Percentiles rank a stretch among this genome's conserved stretches.
These are phyloP conservation scores for Tetrapisispora nanseiensis DNA, from an alignment of 805 yeast genomes.

Conservation along the genomic window DNA sequence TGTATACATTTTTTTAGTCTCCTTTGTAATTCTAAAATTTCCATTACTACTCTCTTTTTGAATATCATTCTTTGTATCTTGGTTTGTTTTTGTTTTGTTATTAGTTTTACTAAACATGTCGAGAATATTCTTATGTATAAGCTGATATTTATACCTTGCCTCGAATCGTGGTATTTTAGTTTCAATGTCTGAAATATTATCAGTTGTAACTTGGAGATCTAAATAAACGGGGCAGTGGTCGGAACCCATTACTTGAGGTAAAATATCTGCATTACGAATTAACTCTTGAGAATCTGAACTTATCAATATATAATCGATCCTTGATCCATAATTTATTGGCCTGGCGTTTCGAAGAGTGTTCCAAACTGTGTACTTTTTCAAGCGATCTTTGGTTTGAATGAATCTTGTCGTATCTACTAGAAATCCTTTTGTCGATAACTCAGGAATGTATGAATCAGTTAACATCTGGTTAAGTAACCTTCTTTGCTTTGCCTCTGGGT, in stretches of 20 bases:
- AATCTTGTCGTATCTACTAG: slow-evolving; percentile 52
- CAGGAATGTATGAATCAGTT: slow-evolving; percentile 26
- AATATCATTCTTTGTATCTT: neutral
- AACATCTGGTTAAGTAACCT: slow-evolving; percentile 39
- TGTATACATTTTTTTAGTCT: slow-evolving; percentile 14
- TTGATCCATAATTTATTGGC: slow-evolving; percentile 76
- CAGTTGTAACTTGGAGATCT: slow-evolving; percentile 37
- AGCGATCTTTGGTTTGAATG: slow-evolving; percentile 41
- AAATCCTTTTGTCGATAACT: slow-evolving; percentile 32
- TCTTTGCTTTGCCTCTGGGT: slow-evolving; percentile 34
- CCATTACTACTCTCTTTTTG: too few species aligned
- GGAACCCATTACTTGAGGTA: slow-evolving; percentile 69
- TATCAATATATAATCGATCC: slow-evolving; percentile 69
- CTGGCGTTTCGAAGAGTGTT: slow-evolving; percentile 67
- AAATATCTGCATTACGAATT: slow-evolving; percentile 39
- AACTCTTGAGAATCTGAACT: slow-evolving; percentile 31
- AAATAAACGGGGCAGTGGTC: slow-evolving; percentile 90
- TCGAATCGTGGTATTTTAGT: slow-evolving; percentile 37
- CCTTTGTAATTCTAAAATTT: neutral
- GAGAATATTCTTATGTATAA: slow-evolving; percentile 29
- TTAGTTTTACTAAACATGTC: slow-evolving; percentile 27
- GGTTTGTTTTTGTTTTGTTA: neutral
- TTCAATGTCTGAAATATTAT: too few species aligned
- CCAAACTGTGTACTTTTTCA: slow-evolving; percentile 85
- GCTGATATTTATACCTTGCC: slow-evolving; percentile 40